A percentile compares a stretch with the other conserved stretches of the same genome.
Evolutionary conservation across 2,329 filamentous ascomycete genomes (phyloP).

Genomic region (Pestalotiopsis sp.): DNA sequence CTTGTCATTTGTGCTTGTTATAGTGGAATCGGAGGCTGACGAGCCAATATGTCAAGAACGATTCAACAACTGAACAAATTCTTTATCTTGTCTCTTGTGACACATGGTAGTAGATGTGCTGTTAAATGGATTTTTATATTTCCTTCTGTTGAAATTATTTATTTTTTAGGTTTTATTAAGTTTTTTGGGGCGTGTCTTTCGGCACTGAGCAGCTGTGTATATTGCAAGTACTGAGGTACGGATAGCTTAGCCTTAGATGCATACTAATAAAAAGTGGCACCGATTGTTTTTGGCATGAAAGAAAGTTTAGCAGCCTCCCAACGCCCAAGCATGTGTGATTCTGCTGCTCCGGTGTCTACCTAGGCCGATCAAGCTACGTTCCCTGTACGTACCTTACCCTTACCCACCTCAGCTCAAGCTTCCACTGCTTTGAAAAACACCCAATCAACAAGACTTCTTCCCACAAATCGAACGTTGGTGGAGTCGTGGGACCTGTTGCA

Average conservation of each 20-base stretch:
- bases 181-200: too few species aligned
- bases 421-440: background rate
- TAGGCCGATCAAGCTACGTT: background rate
- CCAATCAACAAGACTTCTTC: background rate
- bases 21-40: background rate
- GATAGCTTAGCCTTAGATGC: too few species aligned
- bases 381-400: background rate
- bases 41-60: background rate
- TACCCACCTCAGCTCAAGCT: background rate
- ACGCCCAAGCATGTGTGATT: background rate
- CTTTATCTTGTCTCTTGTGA: background rate
- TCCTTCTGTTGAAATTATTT: too few species aligned
- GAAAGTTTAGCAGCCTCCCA: background rate
- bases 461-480: background rate
- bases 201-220: too few species aligned
- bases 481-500: background rate
- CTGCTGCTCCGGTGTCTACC: background rate
- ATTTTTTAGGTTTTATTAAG: too few species aligned
- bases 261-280: too few species aligned
- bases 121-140: too few species aligned
- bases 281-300: too few species aligned
- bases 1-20: background rate
- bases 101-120: too few species aligned
- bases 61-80: background rate
- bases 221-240: too few species aligned